phyloP scores from a whole-genome alignment of 2,329 filamentous ascomycete genomes.

The Talaromyces sp. region DNA sequence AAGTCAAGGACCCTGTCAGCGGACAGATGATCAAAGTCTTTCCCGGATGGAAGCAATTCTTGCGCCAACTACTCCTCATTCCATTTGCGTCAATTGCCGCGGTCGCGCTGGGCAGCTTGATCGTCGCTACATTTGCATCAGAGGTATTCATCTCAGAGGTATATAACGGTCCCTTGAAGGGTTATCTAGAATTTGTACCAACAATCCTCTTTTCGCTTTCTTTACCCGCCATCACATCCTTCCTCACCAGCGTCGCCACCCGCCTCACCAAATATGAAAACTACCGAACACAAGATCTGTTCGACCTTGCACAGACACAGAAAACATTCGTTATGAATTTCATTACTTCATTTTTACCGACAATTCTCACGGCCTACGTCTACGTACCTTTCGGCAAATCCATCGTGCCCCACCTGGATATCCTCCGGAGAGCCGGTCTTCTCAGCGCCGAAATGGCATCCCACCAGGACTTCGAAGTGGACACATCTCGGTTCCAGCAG shows the following conservation, averaged over 20 bases:
- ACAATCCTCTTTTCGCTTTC: constrained; percentile 82
- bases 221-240: constrained; percentile 74
- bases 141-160: constrained; percentile 96
- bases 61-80: constrained; percentile 76
- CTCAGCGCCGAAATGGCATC: constrained; percentile 23
- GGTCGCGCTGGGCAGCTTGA: constrained; percentile 74
- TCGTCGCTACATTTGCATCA: constrained; percentile 83
- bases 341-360: constrained; percentile 89
- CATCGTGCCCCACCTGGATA: constrained; percentile 81
- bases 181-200: constrained; percentile 80
- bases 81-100: constrained; percentile 80
- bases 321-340: constrained; percentile 98
- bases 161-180: constrained; percentile 86
- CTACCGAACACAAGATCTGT: constrained; percentile 82
- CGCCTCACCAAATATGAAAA: constrained; percentile 83
- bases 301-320: constrained; percentile 80
- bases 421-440: constrained; percentile 67
- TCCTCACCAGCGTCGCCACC: constrained; percentile 76
- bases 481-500: constrained; percentile 78
- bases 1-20: constrained; percentile 76
- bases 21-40: constrained; percentile 78
- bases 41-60: constrained; percentile 71
- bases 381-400: constrained; percentile 89
- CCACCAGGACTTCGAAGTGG: constrained; percentile 72
- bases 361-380: constrained; percentile 90